Evolutionary conservation across 345 rosid genomes (phyloP).

Genomic region (Rubroshorea leprosula): DNA sequence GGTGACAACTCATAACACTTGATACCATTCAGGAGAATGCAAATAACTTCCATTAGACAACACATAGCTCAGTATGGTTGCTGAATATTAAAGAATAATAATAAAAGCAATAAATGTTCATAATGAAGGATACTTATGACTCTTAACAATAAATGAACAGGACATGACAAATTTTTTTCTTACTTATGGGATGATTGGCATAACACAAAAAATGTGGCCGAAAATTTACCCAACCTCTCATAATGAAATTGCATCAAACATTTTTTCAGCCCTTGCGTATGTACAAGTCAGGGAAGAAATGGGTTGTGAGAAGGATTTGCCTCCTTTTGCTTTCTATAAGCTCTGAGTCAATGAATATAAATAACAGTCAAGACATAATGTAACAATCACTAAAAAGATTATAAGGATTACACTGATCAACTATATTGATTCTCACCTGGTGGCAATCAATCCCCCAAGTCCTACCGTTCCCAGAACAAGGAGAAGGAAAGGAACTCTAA

Average conservation of each 20-base stretch:
- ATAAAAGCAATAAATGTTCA: too few relatives aligned
- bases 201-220: neutral
- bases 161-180: too few relatives aligned
- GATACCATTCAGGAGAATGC: too few relatives aligned
- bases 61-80: too few relatives aligned
- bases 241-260: neutral
- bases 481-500: constrained; percentile 53
- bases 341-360: constrained; percentile 40
- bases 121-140: too few relatives aligned
- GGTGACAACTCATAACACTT: too few relatives aligned
- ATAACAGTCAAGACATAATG: neutral
- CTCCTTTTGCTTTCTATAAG: constrained; percentile 66
- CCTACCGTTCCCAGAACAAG: constrained; percentile 65
- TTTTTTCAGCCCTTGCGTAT: neutral
- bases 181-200: too few relatives aligned
- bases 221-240: neutral
- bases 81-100: too few relatives aligned
- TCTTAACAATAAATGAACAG: too few relatives aligned
- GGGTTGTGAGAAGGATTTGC: constrained; percentile 73
- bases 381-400: neutral
- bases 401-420: neutral
- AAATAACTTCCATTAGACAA: too few relatives aligned
- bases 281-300: constrained; percentile 56
- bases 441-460: constrained; percentile 60
- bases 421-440: constrained; percentile 38